Evolutionary conservation across 345 rosid genomes (phyloP).

Genomic region (Eutrema heterophyllum): DNA sequence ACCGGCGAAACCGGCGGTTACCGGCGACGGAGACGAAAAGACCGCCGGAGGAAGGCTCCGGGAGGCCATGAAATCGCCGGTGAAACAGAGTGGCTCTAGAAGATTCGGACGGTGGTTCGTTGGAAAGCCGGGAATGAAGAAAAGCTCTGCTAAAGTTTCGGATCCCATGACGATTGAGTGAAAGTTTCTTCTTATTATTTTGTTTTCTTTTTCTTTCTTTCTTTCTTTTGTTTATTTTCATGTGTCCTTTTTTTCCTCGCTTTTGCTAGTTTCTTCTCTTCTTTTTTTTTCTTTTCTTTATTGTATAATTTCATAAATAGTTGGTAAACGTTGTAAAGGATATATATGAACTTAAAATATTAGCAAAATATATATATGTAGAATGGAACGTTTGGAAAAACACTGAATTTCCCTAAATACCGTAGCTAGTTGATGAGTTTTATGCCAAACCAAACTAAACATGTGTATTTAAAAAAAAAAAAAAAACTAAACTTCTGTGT

Average conservation of each 20-base stretch:
- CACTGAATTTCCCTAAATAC: neutral
- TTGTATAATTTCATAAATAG: neutral
- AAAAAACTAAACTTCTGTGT: no score
- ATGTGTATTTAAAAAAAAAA: no score
- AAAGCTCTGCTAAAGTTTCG: slow-evolving; percentile 33
- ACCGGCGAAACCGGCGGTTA: neutral
- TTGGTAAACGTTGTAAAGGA: slow-evolving; percentile 11
- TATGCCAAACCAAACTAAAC: neutral
- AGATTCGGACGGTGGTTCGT: slow-evolving; percentile 25
- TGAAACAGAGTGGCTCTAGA: slow-evolving; percentile 1
- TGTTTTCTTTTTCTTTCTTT: neutral
- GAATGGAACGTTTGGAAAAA: neutral
- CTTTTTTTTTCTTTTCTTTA: neutral
- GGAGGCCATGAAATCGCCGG: slow-evolving; percentile 4
- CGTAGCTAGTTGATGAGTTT: slow-evolving; percentile 3
- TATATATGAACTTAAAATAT: neutral
- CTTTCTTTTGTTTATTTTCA: neutral
- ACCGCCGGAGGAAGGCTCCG: neutral
- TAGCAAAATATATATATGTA: neutral
- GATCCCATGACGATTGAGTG: slow-evolving; percentile 26
- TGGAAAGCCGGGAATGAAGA: slow-evolving; percentile 20
- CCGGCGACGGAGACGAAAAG: slow-evolving; percentile 14
- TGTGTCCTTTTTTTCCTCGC: neutral
- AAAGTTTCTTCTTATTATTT: neutral
- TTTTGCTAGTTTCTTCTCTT: neutral